These are phyloP conservation scores for Mycena galopus DNA, from an alignment of 768 basidiomycete genomes.

Conservation along the genomic window DNA sequence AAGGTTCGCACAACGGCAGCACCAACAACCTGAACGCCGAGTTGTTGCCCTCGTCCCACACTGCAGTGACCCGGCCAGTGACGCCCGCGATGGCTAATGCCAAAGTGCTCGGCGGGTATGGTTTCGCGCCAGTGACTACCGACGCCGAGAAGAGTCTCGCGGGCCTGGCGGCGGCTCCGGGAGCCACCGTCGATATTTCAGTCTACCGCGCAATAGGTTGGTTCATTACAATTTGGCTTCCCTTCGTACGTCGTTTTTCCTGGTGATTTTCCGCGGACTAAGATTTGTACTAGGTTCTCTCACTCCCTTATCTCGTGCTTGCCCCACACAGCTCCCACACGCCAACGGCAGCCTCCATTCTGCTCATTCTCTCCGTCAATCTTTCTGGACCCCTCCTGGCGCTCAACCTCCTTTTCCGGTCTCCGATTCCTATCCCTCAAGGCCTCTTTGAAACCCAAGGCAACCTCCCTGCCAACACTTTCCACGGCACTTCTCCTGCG, in stretches of 20 bases:
- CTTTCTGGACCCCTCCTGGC: conserved; percentile 77
- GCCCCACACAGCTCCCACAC: conserved; percentile 53
- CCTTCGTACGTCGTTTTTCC: conserved; percentile 64
- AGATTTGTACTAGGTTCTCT: conserved; percentile 58
- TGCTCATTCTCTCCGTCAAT: conserved; percentile 75
- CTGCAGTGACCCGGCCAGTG: conserved; percentile 56
- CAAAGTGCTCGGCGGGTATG: conserved; percentile 78
- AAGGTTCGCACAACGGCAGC: conserved; percentile 48
- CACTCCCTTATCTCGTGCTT: conserved; percentile 72
- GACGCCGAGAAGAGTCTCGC: conserved; percentile 69
- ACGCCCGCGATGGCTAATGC: conserved; percentile 70
- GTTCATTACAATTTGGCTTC: conserved; percentile 77
- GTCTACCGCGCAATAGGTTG: conserved; percentile 68
- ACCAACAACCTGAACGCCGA: conserved; percentile 58
- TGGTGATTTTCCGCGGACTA: background rate
- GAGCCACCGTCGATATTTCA: conserved; percentile 67
- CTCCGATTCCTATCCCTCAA: conserved; percentile 75
- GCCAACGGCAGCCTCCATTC: conserved; percentile 56
- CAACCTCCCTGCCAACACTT: conserved; percentile 56
- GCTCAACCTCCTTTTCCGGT: conserved; percentile 69
- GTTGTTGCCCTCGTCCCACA: conserved; percentile 48
- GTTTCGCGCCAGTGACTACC: conserved; percentile 59
- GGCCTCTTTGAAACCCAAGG: conserved; percentile 70
- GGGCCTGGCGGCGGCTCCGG: conserved; percentile 58
- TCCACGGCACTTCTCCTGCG: conserved; percentile 59